Conservation (phyloP, 495 filamentous ascomycete species). For the Neurospora africana region DNA sequence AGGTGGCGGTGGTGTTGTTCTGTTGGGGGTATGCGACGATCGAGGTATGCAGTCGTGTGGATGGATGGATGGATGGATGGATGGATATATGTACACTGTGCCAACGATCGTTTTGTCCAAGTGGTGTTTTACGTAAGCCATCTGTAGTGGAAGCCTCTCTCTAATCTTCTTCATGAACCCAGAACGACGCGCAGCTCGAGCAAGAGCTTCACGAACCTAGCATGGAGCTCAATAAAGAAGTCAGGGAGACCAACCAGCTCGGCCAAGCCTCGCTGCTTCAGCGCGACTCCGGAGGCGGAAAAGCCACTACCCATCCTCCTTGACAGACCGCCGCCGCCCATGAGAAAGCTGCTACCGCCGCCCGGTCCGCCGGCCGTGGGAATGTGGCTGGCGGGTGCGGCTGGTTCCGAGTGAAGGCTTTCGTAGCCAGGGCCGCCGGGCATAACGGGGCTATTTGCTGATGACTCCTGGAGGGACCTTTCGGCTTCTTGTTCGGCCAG, state of each 20-base stretch:
- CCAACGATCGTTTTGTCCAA: background rate
- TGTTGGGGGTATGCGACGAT: background rate
- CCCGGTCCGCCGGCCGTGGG: background rate
- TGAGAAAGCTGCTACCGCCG: conserved; percentile 34
- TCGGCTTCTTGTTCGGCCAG: conserved; percentile 52
- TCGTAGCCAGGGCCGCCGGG: conserved; percentile 18
- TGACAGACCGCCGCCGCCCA: conserved; percentile 30
- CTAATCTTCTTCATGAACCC: conserved; percentile 25
- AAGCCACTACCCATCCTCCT: conserved; percentile 27
- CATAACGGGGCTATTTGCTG: conserved; percentile 22
- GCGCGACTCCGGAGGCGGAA: conserved; percentile 32
- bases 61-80: background rate
- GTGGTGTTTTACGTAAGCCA: background rate
- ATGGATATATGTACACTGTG: background rate
- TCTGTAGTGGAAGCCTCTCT: background rate
- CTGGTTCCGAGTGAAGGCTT: conserved; percentile 13
- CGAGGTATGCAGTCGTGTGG: too few species aligned
- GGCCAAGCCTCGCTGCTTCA: conserved; percentile 65
- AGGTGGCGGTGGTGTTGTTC: background rate
- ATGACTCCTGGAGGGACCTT: conserved; percentile 29
- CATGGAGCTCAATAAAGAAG: conserved; percentile 82
- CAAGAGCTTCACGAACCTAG: conserved; percentile 63
- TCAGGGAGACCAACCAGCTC: conserved; percentile 80
- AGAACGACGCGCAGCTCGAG: conserved; percentile 50
- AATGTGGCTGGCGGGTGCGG: conserved; percentile 8